Base-by-base conservation (phyloP, 1,284 basidiomycete species). In the Anthracocystis panici-leucophaei region DNA sequence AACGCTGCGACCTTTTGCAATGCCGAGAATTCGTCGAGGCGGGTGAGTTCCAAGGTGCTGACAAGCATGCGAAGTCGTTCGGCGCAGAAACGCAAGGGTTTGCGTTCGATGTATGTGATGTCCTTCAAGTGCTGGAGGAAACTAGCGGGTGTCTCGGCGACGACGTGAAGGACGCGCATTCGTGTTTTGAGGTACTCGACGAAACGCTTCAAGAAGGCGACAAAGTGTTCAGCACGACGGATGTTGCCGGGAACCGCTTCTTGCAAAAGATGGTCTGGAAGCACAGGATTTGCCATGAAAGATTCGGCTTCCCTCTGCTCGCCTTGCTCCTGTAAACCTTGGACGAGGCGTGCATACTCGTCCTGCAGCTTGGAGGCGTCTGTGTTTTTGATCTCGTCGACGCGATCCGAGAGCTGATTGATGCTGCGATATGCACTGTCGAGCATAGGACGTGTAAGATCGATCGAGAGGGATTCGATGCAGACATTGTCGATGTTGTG, bases 401-500 rank as follows among this genome's bases (percentile, higher is more conserved):
- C 96, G 84, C 93, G 93, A 72, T 97, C 94, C 6, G 91, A 91
- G 1, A 99, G 89, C 84, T 91, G 93, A 27, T 89, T 89, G 18
- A 98, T 92, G 85, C 94, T 97, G 75, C 95, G 89, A 4, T 91
- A 90, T 1, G 97, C 97, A 9, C 94, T 93, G 82, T 99, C 97
- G 29, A 99, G 88, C 93, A 99, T 99, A 0, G 97, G 97, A 41
- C 97, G 89, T n/a, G 96, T 99, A 52, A 99, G 88, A 84, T 99
- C 97, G 79, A 99, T 97, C 70, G 94, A 97, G 48, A 99, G 88
- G 0, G 96, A 97, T 84, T 99, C 97, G 85, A 99, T 97, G 86
- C 97, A 99, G 57, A 99, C 97, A 85, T 99, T 99, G 85, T 99
- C 96, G 65, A 99, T 99, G 85, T 99, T 99, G 87, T 99, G 97